A percentile compares a stretch with the other conserved stretches of the same genome.
These are phyloP conservation scores for Takakia lepidozioides DNA, from an alignment of 225 moss, liverwort and hornwort species.

Conservation along the genomic window DNA sequence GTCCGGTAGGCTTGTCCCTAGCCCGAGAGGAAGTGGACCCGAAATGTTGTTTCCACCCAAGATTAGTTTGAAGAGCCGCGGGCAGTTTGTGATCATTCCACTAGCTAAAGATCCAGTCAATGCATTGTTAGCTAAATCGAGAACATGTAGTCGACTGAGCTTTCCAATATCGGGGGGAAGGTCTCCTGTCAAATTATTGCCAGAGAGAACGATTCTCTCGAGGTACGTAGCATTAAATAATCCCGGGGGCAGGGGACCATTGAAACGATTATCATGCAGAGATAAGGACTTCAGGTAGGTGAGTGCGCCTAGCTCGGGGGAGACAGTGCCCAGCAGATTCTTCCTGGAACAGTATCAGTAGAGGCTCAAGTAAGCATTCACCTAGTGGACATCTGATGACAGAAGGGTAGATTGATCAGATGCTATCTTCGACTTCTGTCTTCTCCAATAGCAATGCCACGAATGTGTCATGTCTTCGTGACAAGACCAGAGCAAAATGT, in stretches of 20 bases:
- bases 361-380: not conserved
- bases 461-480: too few species aligned
- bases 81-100: slow-evolving; percentile 14
- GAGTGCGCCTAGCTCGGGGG: slow-evolving; percentile 48
- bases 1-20: slow-evolving; percentile 15
- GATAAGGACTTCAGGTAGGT: slow-evolving; percentile 24
- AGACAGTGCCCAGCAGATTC: slow-evolving; percentile 40
- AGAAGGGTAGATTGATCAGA: too few species aligned
- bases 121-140: slow-evolving; percentile 20
- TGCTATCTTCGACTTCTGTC: too few species aligned
- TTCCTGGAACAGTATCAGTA: slow-evolving; percentile 14
- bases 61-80: slow-evolving; percentile 13
- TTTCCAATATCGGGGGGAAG: slow-evolving; percentile 40
- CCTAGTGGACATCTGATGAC: not conserved
- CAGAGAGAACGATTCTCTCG: slow-evolving; percentile 19
- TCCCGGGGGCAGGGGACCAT: slow-evolving; percentile 30
- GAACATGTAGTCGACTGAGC: slow-evolving; percentile 9
- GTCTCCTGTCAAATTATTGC: slow-evolving; percentile 27
- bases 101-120: slow-evolving; percentile 20
- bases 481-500: too few species aligned
- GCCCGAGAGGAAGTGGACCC: slow-evolving; percentile 14
- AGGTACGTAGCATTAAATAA: slow-evolving; percentile 36
- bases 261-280: slow-evolving; percentile 30
- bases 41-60: slow-evolving; percentile 16
- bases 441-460: not conserved